These are phyloP conservation scores for Alternaria dauci DNA, from an alignment of 2,329 filamentous ascomycete species.

Conservation along the genomic window DNA sequence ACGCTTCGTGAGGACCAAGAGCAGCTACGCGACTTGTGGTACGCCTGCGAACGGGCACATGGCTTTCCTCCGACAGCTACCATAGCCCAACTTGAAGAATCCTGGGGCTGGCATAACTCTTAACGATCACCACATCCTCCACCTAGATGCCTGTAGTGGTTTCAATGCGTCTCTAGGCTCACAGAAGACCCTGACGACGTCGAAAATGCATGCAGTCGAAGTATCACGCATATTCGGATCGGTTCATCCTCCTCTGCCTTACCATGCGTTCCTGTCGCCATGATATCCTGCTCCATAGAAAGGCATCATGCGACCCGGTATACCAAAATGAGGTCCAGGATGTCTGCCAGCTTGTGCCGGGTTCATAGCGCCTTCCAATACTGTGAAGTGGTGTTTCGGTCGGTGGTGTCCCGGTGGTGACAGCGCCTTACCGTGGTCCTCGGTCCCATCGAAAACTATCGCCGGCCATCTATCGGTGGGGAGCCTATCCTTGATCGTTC, in stretches of 20 bases:
- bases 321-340: background rate
- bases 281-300: background rate
- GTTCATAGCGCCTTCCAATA: background rate
- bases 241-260: background rate
- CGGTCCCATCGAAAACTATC: constrained; percentile 1
- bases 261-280: background rate
- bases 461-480: constrained; percentile 6
- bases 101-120: constrained; percentile 42
- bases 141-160: background rate
- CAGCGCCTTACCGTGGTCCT: constrained; percentile 2
- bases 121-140: background rate
- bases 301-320: background rate
- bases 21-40: constrained; percentile 42
- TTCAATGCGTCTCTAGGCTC: background rate
- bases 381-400: background rate
- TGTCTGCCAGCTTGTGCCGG: background rate
- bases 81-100: constrained; percentile 46
- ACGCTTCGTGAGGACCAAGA: constrained; percentile 42
- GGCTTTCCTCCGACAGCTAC: constrained; percentile 47
- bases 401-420: constrained; percentile 9
- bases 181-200: background rate
- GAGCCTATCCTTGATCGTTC: background rate
- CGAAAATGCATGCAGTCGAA: background rate
- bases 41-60: constrained; percentile 42
- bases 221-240: background rate